These are phyloP conservation scores for Parafenestella ontariensis DNA, from an alignment of 2,329 filamentous ascomycete species.

Conservation along the genomic window DNA sequence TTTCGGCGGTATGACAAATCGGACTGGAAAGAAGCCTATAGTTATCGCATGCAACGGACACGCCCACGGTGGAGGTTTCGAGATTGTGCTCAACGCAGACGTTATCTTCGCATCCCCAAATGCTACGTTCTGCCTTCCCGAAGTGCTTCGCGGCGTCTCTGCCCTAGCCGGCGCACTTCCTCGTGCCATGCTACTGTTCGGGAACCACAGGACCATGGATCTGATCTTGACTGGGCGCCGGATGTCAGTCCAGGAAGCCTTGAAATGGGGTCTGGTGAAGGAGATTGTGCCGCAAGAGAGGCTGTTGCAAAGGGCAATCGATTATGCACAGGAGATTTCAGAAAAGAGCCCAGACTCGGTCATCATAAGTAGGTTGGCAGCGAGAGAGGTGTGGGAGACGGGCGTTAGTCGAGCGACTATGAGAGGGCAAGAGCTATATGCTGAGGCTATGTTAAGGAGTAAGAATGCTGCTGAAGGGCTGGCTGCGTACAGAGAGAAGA, in stretches of 20 bases:
- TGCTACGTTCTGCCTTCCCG: slow-evolving; percentile 58
- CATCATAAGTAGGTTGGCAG: slow-evolving; percentile 21
- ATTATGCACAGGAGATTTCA: slow-evolving; percentile 28
- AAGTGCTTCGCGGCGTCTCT: slow-evolving; percentile 58
- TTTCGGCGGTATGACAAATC: slow-evolving; percentile 32
- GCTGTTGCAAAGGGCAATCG: slow-evolving; percentile 22
- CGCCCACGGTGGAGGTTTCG: slow-evolving; percentile 56
- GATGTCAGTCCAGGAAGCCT: slow-evolving; percentile 50
- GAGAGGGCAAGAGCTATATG: slow-evolving; percentile 34
- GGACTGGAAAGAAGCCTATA: slow-evolving; percentile 33
- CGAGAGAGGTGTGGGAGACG: slow-evolving; percentile 31
- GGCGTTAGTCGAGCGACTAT: slow-evolving; percentile 46
- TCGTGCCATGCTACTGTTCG: slow-evolving; percentile 52
- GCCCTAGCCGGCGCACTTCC: slow-evolving; percentile 59
- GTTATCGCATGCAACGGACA: slow-evolving; percentile 31
- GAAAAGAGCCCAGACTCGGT: slow-evolving; percentile 28
- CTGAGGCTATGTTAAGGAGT: slow-evolving; percentile 42
- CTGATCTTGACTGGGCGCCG: slow-evolving; percentile 54
- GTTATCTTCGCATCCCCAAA: slow-evolving; percentile 58
- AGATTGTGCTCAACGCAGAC: slow-evolving; percentile 60
- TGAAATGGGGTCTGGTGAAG: slow-evolving; percentile 45
- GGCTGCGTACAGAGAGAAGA: slow-evolving; percentile 26
- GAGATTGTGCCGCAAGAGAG: slow-evolving; percentile 34
- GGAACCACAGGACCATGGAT: slow-evolving; percentile 55
- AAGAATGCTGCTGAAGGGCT: slow-evolving; percentile 24